Evolutionary conservation across 805 yeast species (phyloP).

Genomic region (Scheffersomyces spartinae): DNA sequence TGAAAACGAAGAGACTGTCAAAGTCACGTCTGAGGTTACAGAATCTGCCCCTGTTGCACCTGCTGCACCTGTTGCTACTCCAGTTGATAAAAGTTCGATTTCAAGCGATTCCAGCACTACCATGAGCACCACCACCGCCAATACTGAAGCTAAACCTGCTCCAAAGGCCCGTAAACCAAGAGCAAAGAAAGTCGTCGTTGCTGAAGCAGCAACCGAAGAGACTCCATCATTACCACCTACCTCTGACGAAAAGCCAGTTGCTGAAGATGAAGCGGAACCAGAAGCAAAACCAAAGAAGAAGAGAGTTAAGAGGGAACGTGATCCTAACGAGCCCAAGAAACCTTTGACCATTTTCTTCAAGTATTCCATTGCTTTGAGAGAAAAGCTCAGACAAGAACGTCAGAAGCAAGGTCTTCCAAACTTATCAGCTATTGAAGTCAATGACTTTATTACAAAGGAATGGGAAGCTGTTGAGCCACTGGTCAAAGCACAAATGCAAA

Average conservation of each 20-base stretch:
- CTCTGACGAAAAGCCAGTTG: background rate
- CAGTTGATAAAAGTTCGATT: constrained; percentile 3
- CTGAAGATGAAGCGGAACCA: constrained; percentile 3
- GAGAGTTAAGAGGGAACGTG: constrained; percentile 42
- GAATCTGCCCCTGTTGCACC: constrained; percentile 9
- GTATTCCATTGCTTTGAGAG: constrained; percentile 65
- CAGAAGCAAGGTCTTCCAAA: constrained; percentile 46
- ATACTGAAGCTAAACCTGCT: constrained; percentile 4
- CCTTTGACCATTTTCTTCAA: constrained; percentile 83
- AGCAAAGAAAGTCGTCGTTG: constrained; percentile 1
- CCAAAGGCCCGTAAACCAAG: constrained; percentile 2
- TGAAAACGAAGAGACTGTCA: constrained; percentile 9
- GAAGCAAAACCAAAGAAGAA: constrained; percentile 27
- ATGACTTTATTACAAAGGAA: constrained; percentile 63
- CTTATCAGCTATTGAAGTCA: constrained; percentile 64
- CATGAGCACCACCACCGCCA: constrained; percentile 3
- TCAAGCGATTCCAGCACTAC: constrained; percentile 1
- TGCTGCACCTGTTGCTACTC: constrained; percentile 9
- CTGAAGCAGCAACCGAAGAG: too few relatives aligned
- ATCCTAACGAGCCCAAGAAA: constrained; percentile 93
- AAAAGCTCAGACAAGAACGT: constrained; percentile 59
- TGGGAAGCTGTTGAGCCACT: constrained; percentile 53
- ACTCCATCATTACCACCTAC: background rate
- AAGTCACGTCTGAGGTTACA: constrained; percentile 7
- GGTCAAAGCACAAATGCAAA: constrained; percentile 27